Evolutionary conservation across 2,329 filamentous ascomycete genomes (phyloP), one percentile per base, ranked within the genome.

Genomic region (Penicillium sp.): DNA sequence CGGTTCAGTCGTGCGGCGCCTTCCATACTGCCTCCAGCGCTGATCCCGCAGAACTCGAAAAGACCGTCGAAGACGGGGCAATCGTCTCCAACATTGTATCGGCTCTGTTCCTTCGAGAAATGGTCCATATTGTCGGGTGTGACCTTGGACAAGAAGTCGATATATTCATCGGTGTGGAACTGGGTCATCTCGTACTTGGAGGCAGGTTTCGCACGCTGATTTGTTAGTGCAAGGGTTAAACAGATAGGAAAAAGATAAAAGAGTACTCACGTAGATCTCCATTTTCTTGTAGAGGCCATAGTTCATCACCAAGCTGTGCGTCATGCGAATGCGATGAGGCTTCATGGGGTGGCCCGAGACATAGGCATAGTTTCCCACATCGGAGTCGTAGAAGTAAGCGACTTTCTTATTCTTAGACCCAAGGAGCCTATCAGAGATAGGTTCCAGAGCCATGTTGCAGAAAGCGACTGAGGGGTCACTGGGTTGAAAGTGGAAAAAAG

Each of bases 91-190:
- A 88, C 85, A 57, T 88, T 88, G 74, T 87, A 88, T 62, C 80
- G 85, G 84, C 90, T 88, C 72, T 97, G 92, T 72, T 99, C 94
- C 65, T 92, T 89, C 64, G 87, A 84, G 70, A 91, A 97, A 61
- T 84, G 84, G 65, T 99, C 95, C 90, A 97, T 97, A 72, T 99
- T 99, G 77, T 99, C 94, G 1, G 94, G 95, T 0, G 94, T 97
- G 52, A 99, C 94, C 66, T 95, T 96, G 59, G 84, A 83, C 41
- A 88, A 77, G 68, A 88, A 88, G 54, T 88, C 86, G 68, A 88
- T 85, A 70, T 88, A 88, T 79, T 88, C 86, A 71, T 88, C 86
- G 9, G 86, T 88, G 71, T 88, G 86, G 69, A 88, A 88, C 69
- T 88, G 86, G 58, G 85, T 87, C 85, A 88, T 88, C 68, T 88